Base-by-base conservation (phyloP, 352 stramenopile species). In the Pythium monospermum region DNA sequence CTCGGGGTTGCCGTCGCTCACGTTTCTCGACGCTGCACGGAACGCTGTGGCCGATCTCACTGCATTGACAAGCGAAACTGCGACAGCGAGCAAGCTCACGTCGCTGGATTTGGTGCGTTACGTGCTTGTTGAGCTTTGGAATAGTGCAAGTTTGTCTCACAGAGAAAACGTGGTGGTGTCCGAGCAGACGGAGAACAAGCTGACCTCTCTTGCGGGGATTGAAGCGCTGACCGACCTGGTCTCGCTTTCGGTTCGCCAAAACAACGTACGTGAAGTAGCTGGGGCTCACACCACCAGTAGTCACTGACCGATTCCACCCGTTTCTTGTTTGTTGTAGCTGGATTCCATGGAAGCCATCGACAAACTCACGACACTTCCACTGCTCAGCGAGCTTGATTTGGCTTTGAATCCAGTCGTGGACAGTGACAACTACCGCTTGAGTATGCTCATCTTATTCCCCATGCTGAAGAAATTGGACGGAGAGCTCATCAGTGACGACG, bases 181-280 rank as follows among this genome's bases (percentile, higher is more conserved):
- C 28, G 15, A 30, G 3, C 33, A 91, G 81, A 73, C 77, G 42
- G 76, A 87, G 23, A 92, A 87, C 64, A 85, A 87, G 38, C 48
- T 92, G 28, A 55, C 68, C 11, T 75, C 45, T 2, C 43, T 90
- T 7, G 66, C 57, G 7, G 81, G 76, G 0, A 67, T 92, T 28
- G 78, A 88, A 32, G 61, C 51, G 5, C 49, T 90, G 4, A 16
- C 61, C 6, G 59, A 57, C 19, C 54, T 90, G n/a, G 64, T 25
- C 3, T 73, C 67, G 0, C 48, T 92, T 11, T 68, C 61, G 0
- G 25, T 83, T n/a, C 63, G 82, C 19, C 64, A 83, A 19, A 92
- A 89, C 59, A 68, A 83, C 50, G 76, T 87, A 58, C 23, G 70
- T 28, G 0, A 25, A 22, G 12, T 30, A 6, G 13, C n/a, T n/a